phyloP scores from a whole-genome alignment of 106 monocot genomes.

The Dioscorea dumetorum region DNA sequence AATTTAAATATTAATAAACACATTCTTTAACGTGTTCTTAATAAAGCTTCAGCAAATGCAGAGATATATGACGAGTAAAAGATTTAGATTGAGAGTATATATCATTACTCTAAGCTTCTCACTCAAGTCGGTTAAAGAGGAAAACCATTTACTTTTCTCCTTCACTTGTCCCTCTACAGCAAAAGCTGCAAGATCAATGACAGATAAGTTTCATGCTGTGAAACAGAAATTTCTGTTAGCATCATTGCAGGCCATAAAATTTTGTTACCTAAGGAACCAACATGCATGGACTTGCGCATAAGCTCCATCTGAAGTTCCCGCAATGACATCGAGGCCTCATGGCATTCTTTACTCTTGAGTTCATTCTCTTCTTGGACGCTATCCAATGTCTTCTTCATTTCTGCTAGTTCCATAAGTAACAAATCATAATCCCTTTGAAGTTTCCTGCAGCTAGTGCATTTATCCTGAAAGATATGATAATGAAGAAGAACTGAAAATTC shows the following conservation, averaged over 20 bases:
- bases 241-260: not conserved
- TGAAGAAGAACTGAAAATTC: not conserved
- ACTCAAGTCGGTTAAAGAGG: constrained; percentile 38
- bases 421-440: constrained; percentile 40
- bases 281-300: constrained; percentile 92
- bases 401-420: constrained; percentile 32
- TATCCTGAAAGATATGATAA: constrained; percentile 29
- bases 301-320: constrained; percentile 71
- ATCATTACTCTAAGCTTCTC: constrained; percentile 54
- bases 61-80: not conserved
- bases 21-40: not conserved
- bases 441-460: constrained; percentile 33
- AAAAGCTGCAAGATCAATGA: constrained; percentile 43
- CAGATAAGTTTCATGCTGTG: not conserved
- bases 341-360: constrained; percentile 58
- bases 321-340: constrained; percentile 62
- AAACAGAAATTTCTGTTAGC: not conserved
- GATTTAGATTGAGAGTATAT: not conserved
- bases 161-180: constrained; percentile 98
- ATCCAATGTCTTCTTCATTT: constrained; percentile 36
- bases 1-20: not conserved
- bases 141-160: constrained; percentile 80
- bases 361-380: constrained; percentile 55
- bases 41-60: too few species aligned
- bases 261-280: constrained; percentile 82